Conservation (phyloP, 1,284 basidiomycete genomes). For the Vanrija sp. region DNA sequence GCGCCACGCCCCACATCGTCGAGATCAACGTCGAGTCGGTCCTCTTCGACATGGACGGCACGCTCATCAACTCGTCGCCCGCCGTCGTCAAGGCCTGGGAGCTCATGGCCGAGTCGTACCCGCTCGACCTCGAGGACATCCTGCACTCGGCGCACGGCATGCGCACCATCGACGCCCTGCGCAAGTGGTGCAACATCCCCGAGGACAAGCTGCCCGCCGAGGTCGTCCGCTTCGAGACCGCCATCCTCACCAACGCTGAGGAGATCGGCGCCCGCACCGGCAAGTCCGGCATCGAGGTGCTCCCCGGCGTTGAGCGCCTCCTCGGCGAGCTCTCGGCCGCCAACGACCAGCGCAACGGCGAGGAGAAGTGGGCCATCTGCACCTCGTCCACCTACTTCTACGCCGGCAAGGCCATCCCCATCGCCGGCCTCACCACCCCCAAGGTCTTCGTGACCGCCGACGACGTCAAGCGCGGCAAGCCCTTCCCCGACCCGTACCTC, state of each 20-base stretch:
- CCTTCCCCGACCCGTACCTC: slow-evolving; percentile 62
- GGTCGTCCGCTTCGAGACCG: slow-evolving; percentile 48
- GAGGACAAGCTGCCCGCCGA: slow-evolving; percentile 44
- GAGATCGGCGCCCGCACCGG: slow-evolving; percentile 34
- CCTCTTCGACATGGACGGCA: slow-evolving; percentile 49
- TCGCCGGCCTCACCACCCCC: slow-evolving; percentile 47
- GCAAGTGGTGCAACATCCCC: slow-evolving; percentile 47
- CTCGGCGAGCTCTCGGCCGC: slow-evolving; percentile 38
- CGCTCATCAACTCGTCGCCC: slow-evolving; percentile 45
- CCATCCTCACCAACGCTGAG: slow-evolving; percentile 46
- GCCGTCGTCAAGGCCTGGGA: slow-evolving; percentile 50
- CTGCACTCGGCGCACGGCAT: slow-evolving; percentile 46
- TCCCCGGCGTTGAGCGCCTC: slow-evolving; percentile 46
- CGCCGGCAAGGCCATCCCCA: slow-evolving; percentile 48
- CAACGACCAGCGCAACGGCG: slow-evolving; percentile 34
- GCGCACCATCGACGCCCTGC: slow-evolving; percentile 47
- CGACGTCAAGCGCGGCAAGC: slow-evolving; percentile 53
- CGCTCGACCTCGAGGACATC: slow-evolving; percentile 46
- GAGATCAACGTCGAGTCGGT: slow-evolving; percentile 49
- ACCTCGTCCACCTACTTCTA: slow-evolving; percentile 48
- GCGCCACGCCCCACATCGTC: slow-evolving; percentile 46
- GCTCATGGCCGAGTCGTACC: slow-evolving; percentile 42
- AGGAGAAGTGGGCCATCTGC: slow-evolving; percentile 50
- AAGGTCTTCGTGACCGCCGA: slow-evolving; percentile 52
- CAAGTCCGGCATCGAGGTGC: slow-evolving; percentile 45